phyloP scores from a whole-genome alignment of 2,329 filamentous ascomycete genomes.

The Cytospora chrysosperma region DNA sequence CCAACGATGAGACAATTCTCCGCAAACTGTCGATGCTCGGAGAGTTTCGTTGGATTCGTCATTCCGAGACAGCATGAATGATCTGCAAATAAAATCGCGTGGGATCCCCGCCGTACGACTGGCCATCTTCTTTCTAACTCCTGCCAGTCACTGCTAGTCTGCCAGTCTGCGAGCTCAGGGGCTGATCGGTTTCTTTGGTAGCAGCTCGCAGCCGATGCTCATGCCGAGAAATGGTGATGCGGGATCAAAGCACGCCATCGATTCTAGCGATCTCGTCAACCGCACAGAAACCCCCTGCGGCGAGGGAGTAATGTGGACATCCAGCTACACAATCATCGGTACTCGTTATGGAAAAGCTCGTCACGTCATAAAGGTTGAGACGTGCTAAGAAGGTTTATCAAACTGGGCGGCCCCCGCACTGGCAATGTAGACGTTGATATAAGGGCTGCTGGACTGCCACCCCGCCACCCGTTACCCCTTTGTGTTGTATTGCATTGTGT shows the following conservation, averaged over 20 bases:
- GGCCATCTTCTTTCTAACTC: no score
- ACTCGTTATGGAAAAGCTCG: neutral
- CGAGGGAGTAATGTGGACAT: neutral
- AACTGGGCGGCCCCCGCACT: constrained; percentile 13
- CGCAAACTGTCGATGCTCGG: no score
- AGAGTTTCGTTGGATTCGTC: neutral
- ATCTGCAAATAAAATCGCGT: neutral
- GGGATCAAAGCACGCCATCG: constrained; percentile 24
- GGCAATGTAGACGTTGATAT: neutral
- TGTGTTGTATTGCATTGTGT: no score
- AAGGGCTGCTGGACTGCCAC: constrained; percentile 1
- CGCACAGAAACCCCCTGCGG: constrained; percentile 1
- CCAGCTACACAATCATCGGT: constrained; percentile 3
- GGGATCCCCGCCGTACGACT: neutral
- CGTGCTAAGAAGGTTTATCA: constrained; percentile 6
- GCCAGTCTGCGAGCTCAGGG: no score
- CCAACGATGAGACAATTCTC: no score
- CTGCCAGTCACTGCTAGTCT: no score
- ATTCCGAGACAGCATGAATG: neutral
- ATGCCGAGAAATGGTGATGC: constrained; percentile 20
- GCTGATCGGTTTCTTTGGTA: no score
- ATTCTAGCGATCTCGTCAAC: constrained; percentile 24
- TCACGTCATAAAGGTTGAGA: constrained; percentile 16
- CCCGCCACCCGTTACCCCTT: neutral
- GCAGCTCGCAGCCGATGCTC: neutral